Percentiles rank a stretch among this genome's conserved stretches.
These are phyloP conservation scores for Caloboletus firmus DNA, from an alignment of 1,284 basidiomycete genomes.

Conservation along the genomic window DNA sequence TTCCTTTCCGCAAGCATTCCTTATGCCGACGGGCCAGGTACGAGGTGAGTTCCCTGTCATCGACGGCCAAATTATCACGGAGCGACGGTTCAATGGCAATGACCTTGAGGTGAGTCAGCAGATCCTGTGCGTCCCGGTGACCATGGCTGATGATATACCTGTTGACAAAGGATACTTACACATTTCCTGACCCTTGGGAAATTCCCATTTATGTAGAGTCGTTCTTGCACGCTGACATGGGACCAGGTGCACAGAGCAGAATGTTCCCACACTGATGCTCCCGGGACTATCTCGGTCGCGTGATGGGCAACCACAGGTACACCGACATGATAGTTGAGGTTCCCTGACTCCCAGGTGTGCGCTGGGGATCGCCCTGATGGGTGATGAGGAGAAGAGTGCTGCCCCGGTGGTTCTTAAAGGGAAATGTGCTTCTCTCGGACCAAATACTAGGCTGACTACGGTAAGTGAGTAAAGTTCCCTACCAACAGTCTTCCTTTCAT, in stretches of 20 bases:
- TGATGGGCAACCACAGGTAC: neutral
- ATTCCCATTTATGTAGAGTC: neutral
- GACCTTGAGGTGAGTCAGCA: conserved; percentile 21
- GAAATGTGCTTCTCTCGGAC: neutral
- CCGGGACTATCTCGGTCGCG: too few relatives aligned
- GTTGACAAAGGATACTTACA: conserved; percentile 8
- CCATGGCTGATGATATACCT: neutral
- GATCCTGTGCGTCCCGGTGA: neutral
- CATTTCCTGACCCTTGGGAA: conserved; percentile 5
- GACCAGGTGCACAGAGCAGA: neutral
- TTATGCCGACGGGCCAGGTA: neutral
- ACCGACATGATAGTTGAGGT: neutral
- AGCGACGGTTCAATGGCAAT: neutral
- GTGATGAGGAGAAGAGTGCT: neutral
- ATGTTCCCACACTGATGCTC: neutral
- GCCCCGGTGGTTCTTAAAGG: neutral
- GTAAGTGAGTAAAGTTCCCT: neutral
- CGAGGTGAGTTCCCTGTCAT: conserved; percentile 16
- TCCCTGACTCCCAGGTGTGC: neutral
- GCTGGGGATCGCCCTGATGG: neutral
- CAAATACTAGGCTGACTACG: neutral
- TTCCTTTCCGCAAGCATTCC: neutral
- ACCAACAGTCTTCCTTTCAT: too few relatives aligned
- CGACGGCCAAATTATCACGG: neutral
- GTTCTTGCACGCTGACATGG: neutral